phyloP scores from a whole-genome alignment of 352 stramenopile genomes.

The Pseudoperonospora humuli region DNA sequence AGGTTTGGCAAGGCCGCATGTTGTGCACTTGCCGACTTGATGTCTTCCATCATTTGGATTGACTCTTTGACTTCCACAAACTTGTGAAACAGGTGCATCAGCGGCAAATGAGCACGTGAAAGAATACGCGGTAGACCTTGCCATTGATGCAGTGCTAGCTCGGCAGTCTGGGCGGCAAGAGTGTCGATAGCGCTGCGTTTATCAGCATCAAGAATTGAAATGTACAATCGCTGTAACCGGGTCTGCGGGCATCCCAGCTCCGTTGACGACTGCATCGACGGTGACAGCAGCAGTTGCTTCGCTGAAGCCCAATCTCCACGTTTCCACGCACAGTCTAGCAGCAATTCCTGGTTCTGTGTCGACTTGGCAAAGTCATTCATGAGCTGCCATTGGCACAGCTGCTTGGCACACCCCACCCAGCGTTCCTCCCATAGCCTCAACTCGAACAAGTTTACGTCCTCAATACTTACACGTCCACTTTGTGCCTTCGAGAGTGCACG shows the following conservation, averaged over 20 bases:
- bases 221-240: conserved; percentile 79
- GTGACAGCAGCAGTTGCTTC: conserved; percentile 67
- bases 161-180: conserved; percentile 59
- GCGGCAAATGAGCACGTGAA: conserved; percentile 62
- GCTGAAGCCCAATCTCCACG: conserved; percentile 83
- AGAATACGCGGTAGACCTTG: conserved; percentile 79
- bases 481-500: conserved; percentile 72
- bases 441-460: conserved; percentile 83
- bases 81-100: conserved; percentile 87
- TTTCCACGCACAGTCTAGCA: conserved; percentile 91
- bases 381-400: conserved; percentile 89
- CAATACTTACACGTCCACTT: conserved; percentile 57
- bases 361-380: conserved; percentile 90
- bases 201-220: conserved; percentile 79
- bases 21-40: conserved; percentile 71
- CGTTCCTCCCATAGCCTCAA: conserved; percentile 81
- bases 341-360: conserved; percentile 87
- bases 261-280: conserved; percentile 50
- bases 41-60: conserved; percentile 87
- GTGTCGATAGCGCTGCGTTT: conserved; percentile 64
- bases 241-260: conserved; percentile 71
- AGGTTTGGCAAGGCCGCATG: conserved; percentile 83
- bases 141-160: conserved; percentile 85
- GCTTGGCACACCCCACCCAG: conserved; percentile 88
- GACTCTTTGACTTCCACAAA: conserved; percentile 91